These are phyloP conservation scores for Ascosphaera apis DNA, from an alignment of 2,329 filamentous ascomycete species.

Conservation along the genomic window DNA sequence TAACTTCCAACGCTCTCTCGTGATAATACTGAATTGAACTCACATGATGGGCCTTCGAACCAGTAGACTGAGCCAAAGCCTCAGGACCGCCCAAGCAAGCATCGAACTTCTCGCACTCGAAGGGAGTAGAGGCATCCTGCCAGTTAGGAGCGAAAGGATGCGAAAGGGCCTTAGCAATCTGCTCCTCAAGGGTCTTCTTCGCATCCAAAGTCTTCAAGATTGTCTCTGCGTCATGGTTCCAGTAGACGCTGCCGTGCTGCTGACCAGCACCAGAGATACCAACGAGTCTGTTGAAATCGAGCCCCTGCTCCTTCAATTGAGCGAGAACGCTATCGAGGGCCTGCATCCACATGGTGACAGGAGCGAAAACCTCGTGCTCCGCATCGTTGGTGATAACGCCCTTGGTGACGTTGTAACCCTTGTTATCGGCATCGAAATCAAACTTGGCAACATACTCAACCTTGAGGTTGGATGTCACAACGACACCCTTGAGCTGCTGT, in stretches of 20 bases:
- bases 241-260: conserved; percentile 95
- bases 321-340: conserved; percentile 66
- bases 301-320: conserved; percentile 43
- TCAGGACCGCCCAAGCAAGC: conserved; percentile 40
- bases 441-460: conserved; percentile 71
- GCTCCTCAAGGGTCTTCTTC: conserved; percentile 41
- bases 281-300: conserved; percentile 51
- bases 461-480: conserved; percentile 61
- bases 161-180: conserved; percentile 51
- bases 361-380: conserved; percentile 77
- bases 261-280: conserved; percentile 83
- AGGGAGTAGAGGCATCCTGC: conserved; percentile 91
- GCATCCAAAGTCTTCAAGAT: conserved; percentile 39
- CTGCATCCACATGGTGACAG: conserved; percentile 85
- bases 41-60: conserved; percentile 87
- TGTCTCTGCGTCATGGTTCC: conserved; percentile 46
- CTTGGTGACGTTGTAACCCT: conserved; percentile 59
- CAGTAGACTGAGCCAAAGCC: conserved; percentile 54
- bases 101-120: conserved; percentile 78
- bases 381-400: conserved; percentile 63
- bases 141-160: conserved; percentile 84
- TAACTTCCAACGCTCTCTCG: too few species aligned
- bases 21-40: conserved; percentile 12
- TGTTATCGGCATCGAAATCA: conserved; percentile 75
- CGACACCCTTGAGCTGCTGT: conserved; percentile 85